Conservation (phyloP, 345 rosid genomes). For the Syzygium grande region DNA sequence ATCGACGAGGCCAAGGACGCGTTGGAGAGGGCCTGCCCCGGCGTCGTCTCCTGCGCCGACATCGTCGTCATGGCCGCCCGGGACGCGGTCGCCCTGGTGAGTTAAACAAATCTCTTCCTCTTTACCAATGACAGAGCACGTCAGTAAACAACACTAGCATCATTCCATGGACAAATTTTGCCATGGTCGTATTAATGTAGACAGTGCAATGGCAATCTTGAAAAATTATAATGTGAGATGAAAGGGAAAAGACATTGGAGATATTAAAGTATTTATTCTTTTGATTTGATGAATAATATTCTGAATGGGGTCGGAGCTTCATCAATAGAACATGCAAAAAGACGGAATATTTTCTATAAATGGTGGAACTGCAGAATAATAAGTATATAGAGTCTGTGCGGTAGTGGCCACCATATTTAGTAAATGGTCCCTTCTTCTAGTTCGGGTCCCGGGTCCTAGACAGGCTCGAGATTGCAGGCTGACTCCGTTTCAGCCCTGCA, state of each 20-base stretch:
- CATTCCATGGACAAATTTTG: background rate
- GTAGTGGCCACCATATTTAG: background rate
- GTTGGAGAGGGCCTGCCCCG: slow-evolving; percentile 70
- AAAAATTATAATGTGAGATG: background rate
- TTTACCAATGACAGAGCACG: background rate
- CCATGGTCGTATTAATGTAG: background rate
- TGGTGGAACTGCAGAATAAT: background rate
- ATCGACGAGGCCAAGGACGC: slow-evolving; percentile 66
- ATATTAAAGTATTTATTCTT: background rate
- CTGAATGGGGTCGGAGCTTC: background rate
- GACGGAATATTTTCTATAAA: background rate
- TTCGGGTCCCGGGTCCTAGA: background rate
- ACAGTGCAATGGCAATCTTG: background rate
- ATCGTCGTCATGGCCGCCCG: slow-evolving; percentile 83
- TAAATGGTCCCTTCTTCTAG: background rate
- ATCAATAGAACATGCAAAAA: background rate
- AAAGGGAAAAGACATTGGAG: background rate
- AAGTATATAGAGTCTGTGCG: background rate
- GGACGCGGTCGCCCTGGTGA: slow-evolving; percentile 85
- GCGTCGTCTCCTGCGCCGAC: slow-evolving; percentile 84
- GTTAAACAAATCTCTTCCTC: background rate
- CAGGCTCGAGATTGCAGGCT: background rate
- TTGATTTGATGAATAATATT: background rate
- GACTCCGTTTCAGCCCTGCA: background rate
- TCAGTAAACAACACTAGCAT: background rate